phyloP scores from a whole-genome alignment of 768 basidiomycete genomes.

The Mycena belliarum region DNA sequence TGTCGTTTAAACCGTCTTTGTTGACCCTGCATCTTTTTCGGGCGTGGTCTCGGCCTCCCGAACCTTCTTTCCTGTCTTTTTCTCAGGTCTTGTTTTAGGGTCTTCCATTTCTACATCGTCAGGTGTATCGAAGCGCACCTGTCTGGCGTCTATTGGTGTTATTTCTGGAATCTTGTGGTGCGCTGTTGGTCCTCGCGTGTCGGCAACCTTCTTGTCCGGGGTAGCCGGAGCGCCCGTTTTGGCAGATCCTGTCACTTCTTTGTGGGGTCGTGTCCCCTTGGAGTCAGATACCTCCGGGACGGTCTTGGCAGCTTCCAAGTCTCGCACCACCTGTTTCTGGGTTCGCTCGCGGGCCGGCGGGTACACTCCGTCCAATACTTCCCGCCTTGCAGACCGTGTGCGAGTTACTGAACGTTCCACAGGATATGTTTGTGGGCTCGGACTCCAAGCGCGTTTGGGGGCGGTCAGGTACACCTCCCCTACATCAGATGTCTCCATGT shows the following conservation, averaged over 20 bases:
- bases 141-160: too few species aligned
- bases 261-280: background rate
- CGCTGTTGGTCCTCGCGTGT: too few species aligned
- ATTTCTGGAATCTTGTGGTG: too few species aligned
- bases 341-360: background rate
- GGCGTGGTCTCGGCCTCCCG: background rate
- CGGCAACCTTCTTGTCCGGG: too few species aligned
- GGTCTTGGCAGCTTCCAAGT: background rate
- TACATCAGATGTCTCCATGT: too few species aligned
- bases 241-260: background rate
- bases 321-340: background rate
- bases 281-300: too few species aligned
- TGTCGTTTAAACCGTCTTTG: conserved; percentile 9
- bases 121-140: too few species aligned
- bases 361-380: conserved; percentile 8
- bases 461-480: background rate
- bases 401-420: background rate
- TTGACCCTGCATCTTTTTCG: conserved; percentile 5
- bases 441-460: background rate
- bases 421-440: background rate
- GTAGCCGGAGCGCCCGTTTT: background rate
- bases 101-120: too few species aligned
- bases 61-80: too few species aligned
- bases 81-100: too few species aligned
- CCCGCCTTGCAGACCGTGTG: background rate